phyloP scores from a whole-genome alignment of 257 asterid species.

The Primulina tabacum region DNA sequence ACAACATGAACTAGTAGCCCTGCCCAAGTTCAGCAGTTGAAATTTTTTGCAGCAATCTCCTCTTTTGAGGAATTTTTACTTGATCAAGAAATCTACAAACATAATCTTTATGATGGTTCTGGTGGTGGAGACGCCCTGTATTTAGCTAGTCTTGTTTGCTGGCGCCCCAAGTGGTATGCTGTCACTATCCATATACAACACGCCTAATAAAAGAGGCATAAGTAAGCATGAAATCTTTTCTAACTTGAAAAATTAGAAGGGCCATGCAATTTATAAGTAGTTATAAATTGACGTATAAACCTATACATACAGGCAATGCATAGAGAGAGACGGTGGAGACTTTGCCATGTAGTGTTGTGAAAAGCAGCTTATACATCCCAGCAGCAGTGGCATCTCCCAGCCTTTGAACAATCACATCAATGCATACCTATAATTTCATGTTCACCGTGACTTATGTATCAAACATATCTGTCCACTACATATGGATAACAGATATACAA shows the following conservation, averaged over 20 bases:
- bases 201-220: conserved; percentile 41
- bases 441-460: not conserved
- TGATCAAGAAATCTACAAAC: conserved; percentile 20
- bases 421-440: conserved; percentile 73
- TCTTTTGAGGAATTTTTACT: not conserved
- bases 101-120: conserved; percentile 30
- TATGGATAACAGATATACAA: not conserved
- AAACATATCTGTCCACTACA: not conserved
- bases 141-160: conserved; percentile 61
- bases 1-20: not conserved
- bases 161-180: conserved; percentile 66
- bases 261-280: not conserved
- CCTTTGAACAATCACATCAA: conserved; percentile 94
- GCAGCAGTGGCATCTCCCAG: conserved; percentile 98
- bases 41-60: not conserved
- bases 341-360: conserved; percentile 55
- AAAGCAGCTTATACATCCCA: conserved; percentile 78
- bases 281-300: not conserved
- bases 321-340: conserved; percentile 62
- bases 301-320: conserved; percentile 73
- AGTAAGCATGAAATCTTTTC: not conserved
- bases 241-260: not conserved
- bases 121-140: conserved; percentile 37
- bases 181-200: conserved; percentile 67
- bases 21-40: not conserved